These are phyloP conservation scores for Fusarium nisikadoi DNA, from an alignment of 2,329 filamentous ascomycete species.

Conservation along the genomic window DNA sequence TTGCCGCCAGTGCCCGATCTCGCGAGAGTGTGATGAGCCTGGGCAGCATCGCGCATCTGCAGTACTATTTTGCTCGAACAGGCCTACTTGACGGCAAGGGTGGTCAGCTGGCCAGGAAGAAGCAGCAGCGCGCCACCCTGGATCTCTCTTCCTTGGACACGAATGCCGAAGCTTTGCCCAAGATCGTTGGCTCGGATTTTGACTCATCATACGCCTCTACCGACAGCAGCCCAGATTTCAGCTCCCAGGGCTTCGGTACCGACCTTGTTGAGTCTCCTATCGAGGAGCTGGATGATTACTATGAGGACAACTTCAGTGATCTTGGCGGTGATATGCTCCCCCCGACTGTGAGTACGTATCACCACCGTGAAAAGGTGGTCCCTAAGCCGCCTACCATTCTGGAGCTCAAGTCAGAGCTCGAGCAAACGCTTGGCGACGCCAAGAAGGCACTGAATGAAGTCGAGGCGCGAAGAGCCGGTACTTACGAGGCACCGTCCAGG, in stretches of 20 bases:
- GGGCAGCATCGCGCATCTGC: conserved; percentile 95
- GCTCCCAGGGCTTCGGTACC: conserved; percentile 52
- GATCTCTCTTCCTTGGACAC: conserved; percentile 65
- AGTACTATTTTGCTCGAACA: conserved; percentile 97
- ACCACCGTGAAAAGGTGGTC: conserved; percentile 81
- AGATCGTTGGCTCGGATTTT: conserved; percentile 58
- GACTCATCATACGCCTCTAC: conserved; percentile 71
- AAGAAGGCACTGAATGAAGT: conserved; percentile 73
- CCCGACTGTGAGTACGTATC: conserved; percentile 97
- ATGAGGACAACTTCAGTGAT: conserved; percentile 69
- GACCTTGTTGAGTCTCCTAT: conserved; percentile 61
- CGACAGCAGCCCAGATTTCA: conserved; percentile 67
- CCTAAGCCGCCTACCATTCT: conserved; percentile 85
- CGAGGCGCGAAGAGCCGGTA: conserved; percentile 51
- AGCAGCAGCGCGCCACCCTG: conserved; percentile 67
- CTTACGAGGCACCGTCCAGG: conserved; percentile 44
- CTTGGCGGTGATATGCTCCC: conserved; percentile 85
- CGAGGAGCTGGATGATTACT: conserved; percentile 59
- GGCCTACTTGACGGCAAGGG: conserved; percentile 94
- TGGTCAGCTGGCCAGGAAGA: conserved; percentile 81
- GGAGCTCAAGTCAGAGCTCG: conserved; percentile 76
- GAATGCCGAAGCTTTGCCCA: conserved; percentile 47
- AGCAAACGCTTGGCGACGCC: conserved; percentile 75
- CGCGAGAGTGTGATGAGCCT: conserved; percentile 96
- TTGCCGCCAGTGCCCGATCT: conserved; percentile 88